Evolutionary conservation across 1,284 basidiomycete species (phyloP), one percentile per base, ranked within the genome.

Genomic region (Agroathelia rolfsii): DNA sequence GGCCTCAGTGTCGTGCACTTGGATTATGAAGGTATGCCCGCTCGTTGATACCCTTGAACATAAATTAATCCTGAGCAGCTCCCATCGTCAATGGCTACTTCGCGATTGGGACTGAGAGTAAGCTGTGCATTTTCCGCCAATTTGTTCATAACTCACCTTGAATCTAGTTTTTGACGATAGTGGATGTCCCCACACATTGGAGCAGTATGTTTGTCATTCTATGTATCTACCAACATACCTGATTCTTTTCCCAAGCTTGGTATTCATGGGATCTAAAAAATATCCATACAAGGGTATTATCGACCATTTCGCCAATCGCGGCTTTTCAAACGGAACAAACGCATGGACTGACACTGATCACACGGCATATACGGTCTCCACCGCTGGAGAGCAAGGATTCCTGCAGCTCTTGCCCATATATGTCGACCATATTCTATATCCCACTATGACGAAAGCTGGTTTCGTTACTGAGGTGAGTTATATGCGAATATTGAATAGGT

Each of bases 201-300:
- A 95, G 59, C 90, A 94, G 86, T 84, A 48, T 48, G 75, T 58
- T 13, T 31, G 21, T 30, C 14, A 29, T 17, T 24, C 20, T 24
- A 16, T 28, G 5, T 15, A 26, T 30, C 19, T 24, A 28, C 38
- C 8, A 12, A 20, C 25, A 8, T 38, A 12, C 24, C 10, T 32
- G 36, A 41, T 37, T 28, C 17, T 39, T 30, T 28, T 19, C 23
- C 16, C 6, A 36, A 84, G 86, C 54, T 61, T 95, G 34, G 76
- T 96, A 13, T 97, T 97, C 54, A 83, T 96, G 67, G 92, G 92
- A 8, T 94, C 89, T 2, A 81, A 94, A 52, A 76, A 82, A 47
- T 95, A 93, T 52, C 94, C 94, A 0, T 93, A 89, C 71, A 98
- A 98, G 57, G 95, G 94, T 17, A 85, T 97, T 30, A 76, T 99